Evolutionary conservation across 805 yeast genomes (phyloP).

Genomic region (Pichia exigua): DNA sequence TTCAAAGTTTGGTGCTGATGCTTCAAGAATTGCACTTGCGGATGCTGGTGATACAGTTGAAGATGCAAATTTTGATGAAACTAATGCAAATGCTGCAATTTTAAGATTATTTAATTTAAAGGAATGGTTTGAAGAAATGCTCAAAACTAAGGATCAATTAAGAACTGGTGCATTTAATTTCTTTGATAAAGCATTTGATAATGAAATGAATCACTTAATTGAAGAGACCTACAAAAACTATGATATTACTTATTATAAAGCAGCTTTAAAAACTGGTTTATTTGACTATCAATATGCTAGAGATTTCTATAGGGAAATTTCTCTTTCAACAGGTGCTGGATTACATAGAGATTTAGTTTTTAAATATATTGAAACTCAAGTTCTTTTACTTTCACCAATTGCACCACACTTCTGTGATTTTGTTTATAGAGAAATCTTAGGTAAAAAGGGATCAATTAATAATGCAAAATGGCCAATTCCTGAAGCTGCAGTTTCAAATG

Average conservation of each 20-base stretch:
- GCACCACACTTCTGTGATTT: conserved; percentile 96
- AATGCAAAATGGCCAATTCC: conserved; percentile 71
- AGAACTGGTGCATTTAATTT: conserved; percentile 56
- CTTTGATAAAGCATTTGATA: conserved; percentile 85
- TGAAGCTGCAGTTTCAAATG: conserved; percentile 53
- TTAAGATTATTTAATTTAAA: conserved; percentile 84
- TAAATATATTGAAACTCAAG: conserved; percentile 81
- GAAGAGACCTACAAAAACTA: conserved; percentile 68
- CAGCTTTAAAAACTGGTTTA: conserved; percentile 82
- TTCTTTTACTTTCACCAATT: conserved; percentile 76
- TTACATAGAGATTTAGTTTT: conserved; percentile 82
- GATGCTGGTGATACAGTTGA: conserved; percentile 98
- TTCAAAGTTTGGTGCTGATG: conserved; percentile 93
- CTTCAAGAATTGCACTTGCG: conserved; percentile 93
- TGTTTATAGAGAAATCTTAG: conserved; percentile 75
- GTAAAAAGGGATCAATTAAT: conserved; percentile 60
- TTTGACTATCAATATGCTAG: conserved; percentile 93
- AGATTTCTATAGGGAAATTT: conserved; percentile 89
- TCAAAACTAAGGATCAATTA: conserved; percentile 42
- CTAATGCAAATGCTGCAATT: conserved; percentile 95
- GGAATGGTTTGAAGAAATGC: conserved; percentile 88
- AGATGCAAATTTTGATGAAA: conserved; percentile 96
- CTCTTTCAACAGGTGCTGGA: conserved; percentile 35
- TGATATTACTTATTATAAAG: conserved; percentile 68
- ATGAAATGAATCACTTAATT: conserved; percentile 81